Percentiles rank a stretch among this genome's conserved stretches.
Conservation (phyloP, 495 filamentous ascomycete species). For the Penicillium daleae region DNA sequence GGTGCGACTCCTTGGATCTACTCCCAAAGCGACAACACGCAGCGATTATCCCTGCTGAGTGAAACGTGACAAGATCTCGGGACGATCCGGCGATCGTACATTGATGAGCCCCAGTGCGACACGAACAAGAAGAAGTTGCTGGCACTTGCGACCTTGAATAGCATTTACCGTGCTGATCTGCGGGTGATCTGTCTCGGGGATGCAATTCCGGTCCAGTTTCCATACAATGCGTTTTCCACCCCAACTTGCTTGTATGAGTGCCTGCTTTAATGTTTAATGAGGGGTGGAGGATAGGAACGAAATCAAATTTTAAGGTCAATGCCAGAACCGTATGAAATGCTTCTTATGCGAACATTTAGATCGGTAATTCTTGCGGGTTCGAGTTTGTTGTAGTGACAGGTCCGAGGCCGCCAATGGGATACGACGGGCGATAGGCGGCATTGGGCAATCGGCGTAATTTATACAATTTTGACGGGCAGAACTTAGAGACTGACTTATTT, state of each 20-base stretch:
- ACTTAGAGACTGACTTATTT: no score
- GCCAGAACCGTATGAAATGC: background rate
- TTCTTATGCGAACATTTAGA: background rate
- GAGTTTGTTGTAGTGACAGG: background rate
- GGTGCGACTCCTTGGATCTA: background rate
- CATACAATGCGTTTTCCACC: conserved; percentile 1
- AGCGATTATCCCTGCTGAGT: background rate
- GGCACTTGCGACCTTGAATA: background rate
- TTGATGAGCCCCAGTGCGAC: conserved; percentile 20
- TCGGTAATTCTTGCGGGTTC: background rate
- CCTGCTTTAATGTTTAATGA: conserved; percentile 9
- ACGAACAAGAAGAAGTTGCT: background rate
- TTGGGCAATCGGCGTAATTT: background rate
- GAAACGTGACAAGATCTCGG: conserved; percentile 12
- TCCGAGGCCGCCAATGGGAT: background rate
- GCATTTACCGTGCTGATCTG: conserved; percentile 23
- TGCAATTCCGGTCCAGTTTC: conserved; percentile 16
- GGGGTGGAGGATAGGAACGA: background rate
- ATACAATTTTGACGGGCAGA: background rate
- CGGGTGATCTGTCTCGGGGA: conserved; percentile 21
- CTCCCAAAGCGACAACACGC: conserved; percentile 19
- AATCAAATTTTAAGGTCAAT: background rate
- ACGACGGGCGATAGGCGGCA: background rate
- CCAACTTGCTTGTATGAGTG: conserved; percentile 1
- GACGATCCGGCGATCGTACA: conserved; percentile 7